Base-by-base conservation (phyloP, 306 rosid genomes). In the Vigna trinervia region DNA sequence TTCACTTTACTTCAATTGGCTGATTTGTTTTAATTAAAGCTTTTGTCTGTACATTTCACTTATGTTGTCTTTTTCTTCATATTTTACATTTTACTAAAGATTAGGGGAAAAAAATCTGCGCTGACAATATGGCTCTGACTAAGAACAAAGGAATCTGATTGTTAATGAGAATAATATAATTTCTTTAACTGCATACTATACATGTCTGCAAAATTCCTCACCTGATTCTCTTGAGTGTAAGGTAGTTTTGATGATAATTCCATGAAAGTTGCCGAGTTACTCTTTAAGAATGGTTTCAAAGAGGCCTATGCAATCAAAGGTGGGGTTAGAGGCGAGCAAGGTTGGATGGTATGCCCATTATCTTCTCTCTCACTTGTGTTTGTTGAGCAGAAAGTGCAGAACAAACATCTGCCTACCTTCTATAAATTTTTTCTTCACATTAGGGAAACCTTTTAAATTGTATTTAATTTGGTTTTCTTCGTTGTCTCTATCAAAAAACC, bases 171-270 rank as follows among this genome's bases (percentile, higher is more conserved):
- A 19, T 32, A 50, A 38, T 65, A 69, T 75, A 38, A n/a, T 68
- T 71, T 11, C 52, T 72, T 50, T 23, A 5, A 51, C 67, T 19
- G 58, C 54, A 28, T 69, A 23, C 58, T 19, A 19, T 52, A 41
- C 62, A 20, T 57, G 22, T 64, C 50, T 59, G 6, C 36, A 58
- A 61, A 75, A 80, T 76, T 88, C 70, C 75, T 59, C 84, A 81
- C 64, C 48, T 15, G 80, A 51, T 84, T 85, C 47, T 78, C 77
- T 88, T 83, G 84, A 81, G 86, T 89, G 97, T 66, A 92, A 95
- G 96, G 92, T 88, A 94, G 97, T 92, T 91, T 92, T 71, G 97
- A 95, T 71, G 97, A 89, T 53, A 87, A 92, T 89, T 92, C 99
- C 83, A 64, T 92, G 91, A 84, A 89, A 80, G 99, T 85, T 86